These are phyloP conservation scores for Trichothecium sympodiale DNA, from an alignment of 2,329 filamentous ascomycete genomes.

Conservation along the genomic window DNA sequence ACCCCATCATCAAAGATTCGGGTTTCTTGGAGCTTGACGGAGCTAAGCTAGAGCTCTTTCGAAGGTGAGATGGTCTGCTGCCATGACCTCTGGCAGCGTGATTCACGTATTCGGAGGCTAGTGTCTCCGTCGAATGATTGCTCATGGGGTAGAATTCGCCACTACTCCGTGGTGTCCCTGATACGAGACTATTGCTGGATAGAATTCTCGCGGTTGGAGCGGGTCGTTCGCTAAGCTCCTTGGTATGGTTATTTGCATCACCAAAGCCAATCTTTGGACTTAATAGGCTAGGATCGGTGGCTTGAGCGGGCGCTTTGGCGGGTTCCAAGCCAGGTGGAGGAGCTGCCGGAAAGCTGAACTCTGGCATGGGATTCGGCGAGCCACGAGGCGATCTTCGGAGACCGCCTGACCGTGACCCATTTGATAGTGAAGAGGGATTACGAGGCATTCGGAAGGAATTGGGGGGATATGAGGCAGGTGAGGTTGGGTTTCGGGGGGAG, in stretches of 20 bases:
- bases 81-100: conserved; percentile 27
- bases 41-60: conserved; percentile 33
- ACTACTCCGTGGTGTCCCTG: conserved; percentile 77
- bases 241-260: conserved; percentile 31
- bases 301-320: conserved; percentile 14
- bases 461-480: conserved; percentile 44
- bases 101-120: conserved; percentile 77
- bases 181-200: conserved; percentile 62
- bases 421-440: conserved; percentile 26
- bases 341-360: conserved; percentile 45
- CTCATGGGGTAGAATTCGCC: conserved; percentile 91
- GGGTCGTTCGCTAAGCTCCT: conserved; percentile 44
- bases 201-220: conserved; percentile 58
- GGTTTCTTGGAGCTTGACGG: conserved; percentile 39
- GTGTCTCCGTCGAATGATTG: conserved; percentile 88
- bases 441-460: conserved; percentile 27
- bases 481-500: conserved; percentile 31
- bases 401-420: conserved; percentile 13
- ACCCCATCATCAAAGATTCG: conserved; percentile 94
- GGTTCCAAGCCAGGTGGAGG: conserved; percentile 27
- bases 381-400: conserved; percentile 27
- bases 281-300: conserved; percentile 24
- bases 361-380: conserved; percentile 34
- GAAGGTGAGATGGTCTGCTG: conserved; percentile 30
- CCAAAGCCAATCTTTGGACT: conserved; percentile 24